Percentiles rank a stretch among this genome's conserved stretches.
These are phyloP conservation scores for Exophiala spinifera DNA, from an alignment of 2,329 filamentous ascomycete genomes.

Conservation along the genomic window DNA sequence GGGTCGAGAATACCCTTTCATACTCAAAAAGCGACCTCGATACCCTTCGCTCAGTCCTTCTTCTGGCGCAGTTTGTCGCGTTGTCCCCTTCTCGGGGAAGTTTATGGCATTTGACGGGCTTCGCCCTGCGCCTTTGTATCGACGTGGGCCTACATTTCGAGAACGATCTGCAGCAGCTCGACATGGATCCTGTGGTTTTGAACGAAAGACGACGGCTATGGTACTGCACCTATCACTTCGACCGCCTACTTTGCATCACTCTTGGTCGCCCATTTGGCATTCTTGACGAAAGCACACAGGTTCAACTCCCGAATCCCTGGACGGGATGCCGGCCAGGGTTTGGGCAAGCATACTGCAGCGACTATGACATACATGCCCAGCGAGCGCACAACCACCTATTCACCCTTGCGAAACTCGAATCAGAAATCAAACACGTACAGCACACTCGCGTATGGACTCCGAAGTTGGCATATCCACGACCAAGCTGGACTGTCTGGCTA, in stretches of 20 bases:
- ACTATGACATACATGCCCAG: slow-evolving; percentile 30
- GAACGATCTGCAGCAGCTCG: slow-evolving; percentile 24
- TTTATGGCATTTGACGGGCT: slow-evolving; percentile 37
- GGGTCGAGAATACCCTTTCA: slow-evolving; percentile 32
- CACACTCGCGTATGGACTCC: slow-evolving; percentile 31
- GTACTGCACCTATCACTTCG: slow-evolving; percentile 38
- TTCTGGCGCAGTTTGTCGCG: slow-evolving; percentile 35
- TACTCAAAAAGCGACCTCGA: slow-evolving; percentile 36
- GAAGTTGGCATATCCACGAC: slow-evolving; percentile 32
- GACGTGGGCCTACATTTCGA: slow-evolving; percentile 38
- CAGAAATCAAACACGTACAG: slow-evolving; percentile 37
- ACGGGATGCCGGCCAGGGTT: slow-evolving; percentile 3
- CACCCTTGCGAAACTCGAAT: slow-evolving; percentile 33
- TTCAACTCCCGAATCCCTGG: slow-evolving; percentile 30
- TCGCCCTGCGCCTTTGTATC: slow-evolving; percentile 35
- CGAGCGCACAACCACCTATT: slow-evolving; percentile 34
- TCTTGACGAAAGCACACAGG: slow-evolving; percentile 32
- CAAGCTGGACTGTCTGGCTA: slow-evolving; percentile 32
- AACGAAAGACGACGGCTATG: slow-evolving; percentile 31
- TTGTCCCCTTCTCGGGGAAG: slow-evolving; percentile 35
- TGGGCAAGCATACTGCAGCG: slow-evolving; percentile 27
- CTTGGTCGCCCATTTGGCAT: slow-evolving; percentile 41
- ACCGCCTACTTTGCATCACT: slow-evolving; percentile 41
- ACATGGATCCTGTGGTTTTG: slow-evolving; percentile 27
- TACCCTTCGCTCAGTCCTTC: slow-evolving; percentile 33